Conservation (phyloP, 345 rosid genomes). For the Leavenworthia alabamica region DNA sequence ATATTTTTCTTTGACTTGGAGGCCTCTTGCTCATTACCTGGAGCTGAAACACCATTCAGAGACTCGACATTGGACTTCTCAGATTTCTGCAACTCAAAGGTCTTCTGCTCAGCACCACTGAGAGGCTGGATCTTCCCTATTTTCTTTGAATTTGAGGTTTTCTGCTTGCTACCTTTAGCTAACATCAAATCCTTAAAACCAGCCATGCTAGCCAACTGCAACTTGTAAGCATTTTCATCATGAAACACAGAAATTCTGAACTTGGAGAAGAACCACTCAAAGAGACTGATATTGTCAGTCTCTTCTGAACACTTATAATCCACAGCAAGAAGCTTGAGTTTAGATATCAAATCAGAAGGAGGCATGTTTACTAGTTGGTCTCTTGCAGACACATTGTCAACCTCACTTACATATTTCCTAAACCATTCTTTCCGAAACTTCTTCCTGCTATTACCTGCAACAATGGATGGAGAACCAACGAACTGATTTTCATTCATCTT, state of each 20-base stretch:
- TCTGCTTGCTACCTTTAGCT: constrained; percentile 27
- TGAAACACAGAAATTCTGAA: constrained; percentile 64
- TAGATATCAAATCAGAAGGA: constrained; percentile 47
- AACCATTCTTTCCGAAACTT: constrained; percentile 55
- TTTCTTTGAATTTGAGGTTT: constrained; percentile 34
- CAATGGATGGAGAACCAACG: constrained; percentile 44
- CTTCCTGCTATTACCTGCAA: constrained; percentile 43
- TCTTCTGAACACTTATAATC: constrained; percentile 40
- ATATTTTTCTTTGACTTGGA: constrained; percentile 1
- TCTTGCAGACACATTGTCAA: constrained; percentile 31
- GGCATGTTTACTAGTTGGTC: constrained; percentile 43
- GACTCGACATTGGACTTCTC: constrained; percentile 3
- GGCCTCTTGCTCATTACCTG: constrained; percentile 18
- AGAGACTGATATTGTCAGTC: constrained; percentile 35
- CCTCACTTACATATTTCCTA: constrained; percentile 40
- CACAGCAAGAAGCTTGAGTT: constrained; percentile 49
- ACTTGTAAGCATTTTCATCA: constrained; percentile 56
- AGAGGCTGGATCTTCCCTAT: constrained; percentile 31
- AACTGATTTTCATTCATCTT: constrained; percentile 38
- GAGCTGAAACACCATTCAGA: constrained; percentile 39
- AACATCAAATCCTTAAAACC: constrained; percentile 34
- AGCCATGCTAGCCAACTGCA: constrained; percentile 46
- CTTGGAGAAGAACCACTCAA: constrained; percentile 77
- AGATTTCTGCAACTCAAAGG: neutral
- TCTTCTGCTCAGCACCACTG: constrained; percentile 25